A percentile compares a stretch with the other conserved stretches of the same genome.
These are phyloP conservation scores for Przewalskia tangutica DNA, from an alignment of 257 asterid genomes.

Conservation along the genomic window DNA sequence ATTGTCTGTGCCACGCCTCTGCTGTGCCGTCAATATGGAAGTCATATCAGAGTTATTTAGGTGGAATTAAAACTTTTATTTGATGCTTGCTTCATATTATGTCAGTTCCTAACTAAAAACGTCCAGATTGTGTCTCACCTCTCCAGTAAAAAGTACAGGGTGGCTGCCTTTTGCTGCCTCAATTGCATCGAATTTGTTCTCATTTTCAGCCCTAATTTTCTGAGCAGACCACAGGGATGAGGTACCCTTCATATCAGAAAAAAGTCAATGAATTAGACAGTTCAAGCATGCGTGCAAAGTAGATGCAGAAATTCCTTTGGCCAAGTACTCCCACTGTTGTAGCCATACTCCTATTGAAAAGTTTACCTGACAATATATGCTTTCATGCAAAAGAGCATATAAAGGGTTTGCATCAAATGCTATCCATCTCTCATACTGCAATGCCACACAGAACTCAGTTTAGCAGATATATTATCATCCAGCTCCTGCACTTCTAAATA, in stretches of 20 bases:
- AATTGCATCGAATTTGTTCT: constrained; percentile 58
- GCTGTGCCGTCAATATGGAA: not conserved
- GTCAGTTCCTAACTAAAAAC: not conserved
- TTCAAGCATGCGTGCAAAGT: not conserved
- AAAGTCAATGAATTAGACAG: constrained; percentile 17
- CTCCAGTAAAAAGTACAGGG: constrained; percentile 82
- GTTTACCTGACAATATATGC: constrained; percentile 86
- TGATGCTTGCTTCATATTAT: not conserved
- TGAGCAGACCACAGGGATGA: constrained; percentile 89
- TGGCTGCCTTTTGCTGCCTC: constrained; percentile 62
- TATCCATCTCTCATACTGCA: constrained; percentile 90
- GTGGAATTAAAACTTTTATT: not conserved
- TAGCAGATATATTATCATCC: constrained; percentile 8
- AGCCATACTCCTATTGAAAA: not conserved
- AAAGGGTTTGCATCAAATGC: constrained; percentile 71
- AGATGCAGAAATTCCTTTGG: not conserved
- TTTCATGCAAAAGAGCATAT: constrained; percentile 83
- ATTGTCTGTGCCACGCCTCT: not conserved
- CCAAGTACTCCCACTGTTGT: not conserved
- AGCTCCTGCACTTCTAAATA: not conserved
- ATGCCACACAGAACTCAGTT: constrained; percentile 10
- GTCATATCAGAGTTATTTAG: not conserved
- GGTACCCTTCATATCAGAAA: constrained; percentile 48
- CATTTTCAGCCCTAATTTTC: constrained; percentile 54
- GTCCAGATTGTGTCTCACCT: constrained; percentile 36